Evolutionary conservation across 345 rosid genomes (phyloP), one percentile per base, ranked within the genome.

Genomic region (Trapa incisa): DNA sequence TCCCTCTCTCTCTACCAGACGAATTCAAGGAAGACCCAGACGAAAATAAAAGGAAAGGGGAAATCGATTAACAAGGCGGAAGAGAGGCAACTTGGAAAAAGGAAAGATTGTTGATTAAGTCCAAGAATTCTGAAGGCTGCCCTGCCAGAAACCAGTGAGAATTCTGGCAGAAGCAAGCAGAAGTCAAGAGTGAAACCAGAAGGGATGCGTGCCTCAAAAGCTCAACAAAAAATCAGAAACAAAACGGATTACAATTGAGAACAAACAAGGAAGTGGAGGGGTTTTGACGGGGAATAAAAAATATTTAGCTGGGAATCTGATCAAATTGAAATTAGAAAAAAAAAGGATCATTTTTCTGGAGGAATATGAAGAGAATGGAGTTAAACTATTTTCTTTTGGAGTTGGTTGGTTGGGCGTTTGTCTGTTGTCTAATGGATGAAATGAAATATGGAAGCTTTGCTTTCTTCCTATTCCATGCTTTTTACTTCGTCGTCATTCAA

Each of bases 141-240:
- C 11, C 37, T 32, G 63, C 68, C 70, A 78, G 79, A 79, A 74
- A 79, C 85, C 74, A 77, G 74, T 68, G 69, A 66, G 52, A 52
- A 42, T 58, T 73, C 68, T 43, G 60, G 82, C 81, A 71, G 33
- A 73, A 71, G 50, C 68, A 69, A 72, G 76, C 67, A 70, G 70
- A 75, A 77, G 72, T 80, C 77, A 80, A 53, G 41, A 45, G 32
- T 61, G 37, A 69, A 22, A 58, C 72, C 72, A 69, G 57, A 50
- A 70, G 13, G 14, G 63, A 5, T 58, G 5, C 11, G 37, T 58
- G 62, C 62, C 62, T 57, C 62, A 57, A 57, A 32, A 57, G 62
- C 32, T 1, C 48, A 11, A 7, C 71, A 45, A 45, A 45, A 22
- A 45, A 45, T 45, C 48, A 45, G 42, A 22, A 32, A 35, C 7